Evolutionary conservation across 306 rosid genomes (phyloP), one percentile per base, ranked within the genome.

Genomic region (Notholithocarpus densiflorus): DNA sequence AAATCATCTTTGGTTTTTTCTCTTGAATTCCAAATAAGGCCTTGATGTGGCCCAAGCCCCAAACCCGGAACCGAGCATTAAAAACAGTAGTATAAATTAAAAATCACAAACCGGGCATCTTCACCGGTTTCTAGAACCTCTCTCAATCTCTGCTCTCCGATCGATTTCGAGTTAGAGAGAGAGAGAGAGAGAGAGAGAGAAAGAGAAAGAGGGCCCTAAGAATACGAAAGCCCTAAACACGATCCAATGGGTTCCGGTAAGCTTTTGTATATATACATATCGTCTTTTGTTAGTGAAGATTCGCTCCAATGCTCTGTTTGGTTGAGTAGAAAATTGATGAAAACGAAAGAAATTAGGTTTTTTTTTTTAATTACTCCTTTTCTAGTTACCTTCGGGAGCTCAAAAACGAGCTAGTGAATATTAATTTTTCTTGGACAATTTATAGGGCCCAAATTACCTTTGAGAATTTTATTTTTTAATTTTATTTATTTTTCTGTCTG

Each of bases 211-310:
- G 45, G 8, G 45, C 12, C 11, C 45, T 40, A 27, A 5, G 8
- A 27, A 26, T 62, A 62, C 29, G 12, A 65, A 17, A 65, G 48
- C 17, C 34, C 13, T 61, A 14, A 61, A 12, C 1, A 62, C 20
- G 26, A 18, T 66, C 48, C 72, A 68, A 68, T 68, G 72, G 72
- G 52, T 68, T 68, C 72, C 51, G 72, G 72, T 68, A 48, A 68
- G 27, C 37, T 68, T 48, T 29, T n/a, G n/a, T n/a, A 34, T 66
- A 15, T 62, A 13, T 62, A 15, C 17, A 5, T 62, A 5, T 18
- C 27, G 6, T 66, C 48, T 66, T 66, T 27, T 62, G 51, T 5
- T 11, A 13, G 15, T 7, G n/a, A 31, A 18, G 2, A 66, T 32
- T 32, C 71, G 15, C 51, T 66, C 24, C 24, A 32, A 66, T 32